phyloP scores from a whole-genome alignment of 2,329 filamentous ascomycete genomes.

The Purpureocillium lavendulum region DNA sequence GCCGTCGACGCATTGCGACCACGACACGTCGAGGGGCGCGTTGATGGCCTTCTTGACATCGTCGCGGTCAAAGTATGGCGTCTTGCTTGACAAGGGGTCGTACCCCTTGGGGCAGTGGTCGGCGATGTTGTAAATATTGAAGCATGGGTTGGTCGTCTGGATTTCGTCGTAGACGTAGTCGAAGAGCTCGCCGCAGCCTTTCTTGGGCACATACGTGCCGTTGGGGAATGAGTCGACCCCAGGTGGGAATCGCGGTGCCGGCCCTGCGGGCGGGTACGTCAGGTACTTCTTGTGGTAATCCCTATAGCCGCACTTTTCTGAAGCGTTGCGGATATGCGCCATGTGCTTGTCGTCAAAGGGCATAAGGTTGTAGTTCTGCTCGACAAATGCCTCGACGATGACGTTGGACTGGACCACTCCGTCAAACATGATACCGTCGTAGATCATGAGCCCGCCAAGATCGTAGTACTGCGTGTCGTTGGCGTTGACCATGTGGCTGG shows the following conservation, averaged over 20 bases:
- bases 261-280: conserved; percentile 58
- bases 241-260: conserved; percentile 42
- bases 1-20: conserved; percentile 6
- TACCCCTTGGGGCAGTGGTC: conserved; percentile 63
- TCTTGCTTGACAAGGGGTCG: conserved; percentile 62
- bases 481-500: conserved; percentile 61
- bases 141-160: conserved; percentile 62
- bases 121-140: conserved; percentile 66
- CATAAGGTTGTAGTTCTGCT: conserved; percentile 52
- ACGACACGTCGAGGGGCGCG: conserved; percentile 36
- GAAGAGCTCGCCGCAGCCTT: conserved; percentile 50
- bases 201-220: conserved; percentile 20
- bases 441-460: conserved; percentile 60
- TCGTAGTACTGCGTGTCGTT: conserved; percentile 60
- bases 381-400: conserved; percentile 49
- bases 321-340: conserved; percentile 39
- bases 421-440: conserved; percentile 58
- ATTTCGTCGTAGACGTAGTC: conserved; percentile 46
- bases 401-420: conserved; percentile 34
- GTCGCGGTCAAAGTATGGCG: conserved; percentile 65
- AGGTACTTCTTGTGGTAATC: conserved; percentile 53
- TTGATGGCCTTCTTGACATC: conserved; percentile 65
- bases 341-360: conserved; percentile 54
- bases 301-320: conserved; percentile 53
- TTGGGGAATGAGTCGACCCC: conserved; percentile 24